Conservation (phyloP, 1,139 yeast genomes). For the Sugiyamaella paludigena region DNA sequence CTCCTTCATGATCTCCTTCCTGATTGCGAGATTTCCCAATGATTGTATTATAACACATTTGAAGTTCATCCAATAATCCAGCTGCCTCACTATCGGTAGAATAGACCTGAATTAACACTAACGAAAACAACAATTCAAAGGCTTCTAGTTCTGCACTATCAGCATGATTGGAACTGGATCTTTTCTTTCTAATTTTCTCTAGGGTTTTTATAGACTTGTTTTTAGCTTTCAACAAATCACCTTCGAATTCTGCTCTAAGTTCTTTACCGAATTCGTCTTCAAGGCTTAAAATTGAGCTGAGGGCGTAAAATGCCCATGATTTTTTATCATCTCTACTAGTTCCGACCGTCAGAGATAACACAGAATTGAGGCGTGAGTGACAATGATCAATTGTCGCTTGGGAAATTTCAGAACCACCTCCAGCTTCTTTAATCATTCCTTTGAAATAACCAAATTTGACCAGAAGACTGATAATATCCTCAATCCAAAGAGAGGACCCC, state of each 20-base stretch:
- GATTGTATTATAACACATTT: conserved; percentile 37
- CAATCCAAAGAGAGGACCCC: conserved; percentile 43
- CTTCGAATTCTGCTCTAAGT: conserved; percentile 36
- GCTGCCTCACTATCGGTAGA: conserved; percentile 74
- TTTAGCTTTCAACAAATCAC: conserved; percentile 44
- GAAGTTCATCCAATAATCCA: conserved; percentile 69
- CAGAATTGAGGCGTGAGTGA: conserved; percentile 60
- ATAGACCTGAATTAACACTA: conserved; percentile 75
- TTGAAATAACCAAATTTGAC: conserved; percentile 58
- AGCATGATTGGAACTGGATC: conserved; percentile 41
- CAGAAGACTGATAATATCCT: conserved; percentile 51
- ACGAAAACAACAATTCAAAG: conserved; percentile 75
- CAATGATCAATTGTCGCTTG: conserved; percentile 26
- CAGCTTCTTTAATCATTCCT: conserved; percentile 15
- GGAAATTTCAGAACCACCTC: conserved; percentile 19
- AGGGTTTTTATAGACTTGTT: conserved; percentile 52
- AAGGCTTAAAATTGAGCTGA: conserved; percentile 21
- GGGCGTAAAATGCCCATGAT: conserved; percentile 56
- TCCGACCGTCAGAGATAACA: conserved; percentile 47
- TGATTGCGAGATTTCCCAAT: conserved; percentile 34
- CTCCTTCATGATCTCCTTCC: conserved; percentile 35
- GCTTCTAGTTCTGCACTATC: conserved; percentile 45
- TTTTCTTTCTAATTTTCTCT: conserved; percentile 44
- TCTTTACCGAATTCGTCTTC: conserved; percentile 23
- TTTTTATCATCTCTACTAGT: conserved; percentile 44